Evolutionary conservation across 768 basidiomycete genomes (phyloP).

Genomic region (Kwoniella europaea): DNA sequence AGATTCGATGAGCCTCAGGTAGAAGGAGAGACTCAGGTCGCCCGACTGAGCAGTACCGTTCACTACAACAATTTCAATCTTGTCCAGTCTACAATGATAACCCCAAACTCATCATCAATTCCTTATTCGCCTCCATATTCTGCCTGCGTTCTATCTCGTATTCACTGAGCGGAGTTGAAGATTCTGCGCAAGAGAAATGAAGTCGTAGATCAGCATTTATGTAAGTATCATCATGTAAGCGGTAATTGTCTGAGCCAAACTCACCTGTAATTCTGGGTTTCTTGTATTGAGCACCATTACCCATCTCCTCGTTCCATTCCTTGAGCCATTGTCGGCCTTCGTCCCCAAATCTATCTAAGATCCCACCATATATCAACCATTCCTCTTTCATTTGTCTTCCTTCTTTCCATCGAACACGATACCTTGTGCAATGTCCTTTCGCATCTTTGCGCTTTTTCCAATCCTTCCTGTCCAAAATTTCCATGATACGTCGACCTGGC

Average conservation of each 20-base stretch:
- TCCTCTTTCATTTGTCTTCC: slow-evolving; percentile 4
- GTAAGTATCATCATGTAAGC: background rate
- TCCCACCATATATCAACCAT: background rate
- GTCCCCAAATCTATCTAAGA: slow-evolving; percentile 5
- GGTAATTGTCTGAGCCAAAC: background rate
- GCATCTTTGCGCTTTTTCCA: slow-evolving; percentile 4
- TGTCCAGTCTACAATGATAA: slow-evolving; percentile 2
- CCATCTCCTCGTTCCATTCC: slow-evolving; percentile 15
- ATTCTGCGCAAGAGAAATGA: background rate
- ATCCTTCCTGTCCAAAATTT: slow-evolving; percentile 8
- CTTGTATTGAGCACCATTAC: background rate
- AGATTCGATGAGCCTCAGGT: too few relatives aligned
- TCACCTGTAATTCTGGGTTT: background rate
- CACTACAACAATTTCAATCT: background rate
- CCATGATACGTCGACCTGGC: slow-evolving; percentile 1
- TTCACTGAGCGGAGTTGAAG: slow-evolving; percentile 15
- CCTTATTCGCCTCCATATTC: slow-evolving; percentile 33
- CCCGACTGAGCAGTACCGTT: too few relatives aligned
- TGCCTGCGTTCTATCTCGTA: slow-evolving; percentile 33
- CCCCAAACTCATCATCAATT: slow-evolving; percentile 26
- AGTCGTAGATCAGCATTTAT: background rate
- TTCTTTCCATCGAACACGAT: slow-evolving; percentile 10
- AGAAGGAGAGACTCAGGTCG: too few relatives aligned
- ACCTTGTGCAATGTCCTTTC: background rate
- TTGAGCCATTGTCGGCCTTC: slow-evolving; percentile 9